Base-by-base conservation (phyloP, 495 filamentous ascomycete species). In the Friedmanniomyces simplex region DNA sequence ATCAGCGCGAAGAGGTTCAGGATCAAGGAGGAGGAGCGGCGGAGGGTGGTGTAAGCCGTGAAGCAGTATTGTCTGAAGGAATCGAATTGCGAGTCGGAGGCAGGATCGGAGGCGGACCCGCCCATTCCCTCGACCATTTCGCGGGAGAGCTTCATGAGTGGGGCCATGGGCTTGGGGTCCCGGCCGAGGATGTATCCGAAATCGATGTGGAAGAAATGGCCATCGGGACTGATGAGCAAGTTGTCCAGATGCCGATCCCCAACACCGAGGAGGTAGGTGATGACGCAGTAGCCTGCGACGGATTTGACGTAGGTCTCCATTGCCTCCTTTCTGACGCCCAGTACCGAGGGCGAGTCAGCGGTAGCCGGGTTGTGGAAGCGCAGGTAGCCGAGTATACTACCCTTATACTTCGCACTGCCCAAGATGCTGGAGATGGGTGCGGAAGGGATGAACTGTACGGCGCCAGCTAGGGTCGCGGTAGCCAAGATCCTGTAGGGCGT, bases 101-200 rank as follows among this genome's bases (percentile, higher is more conserved):
- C n/a, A n/a, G n/a, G n/a, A n/a, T n/a, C n/a, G n/a, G n/a, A n/a
- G n/a, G n/a, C 26, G 50, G 10, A 75, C 7, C 94, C 91, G 54
- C 93, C 93, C 93, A 99, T 96, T 52, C 90, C 91, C 64, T 97
- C 93, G 14, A 96, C 86, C 93, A 99, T 99, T 67, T 99, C 93
- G 64, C 89, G 89, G 71, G 86, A 88, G 21, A 99, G 81, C 65
- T 99, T 99, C 84, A 99, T 95, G 59, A 87, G 83, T 0, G 93
- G 93, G 1, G 93, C 90, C 66, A 97, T 96, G 2, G 93, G 93
- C 63, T 99, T 99, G 1, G 93, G 93, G 64, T 99, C 93, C 20
- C 93, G 89, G 34, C 93, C 93, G 10, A 99, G 85, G 59, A 99
- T 97, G 73, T 91, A 99, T 34, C 94, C 91, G 62, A 99, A 97